phyloP scores from a whole-genome alignment of 2,329 filamentous ascomycete genomes.

The Annulohypoxylon truncatum region DNA sequence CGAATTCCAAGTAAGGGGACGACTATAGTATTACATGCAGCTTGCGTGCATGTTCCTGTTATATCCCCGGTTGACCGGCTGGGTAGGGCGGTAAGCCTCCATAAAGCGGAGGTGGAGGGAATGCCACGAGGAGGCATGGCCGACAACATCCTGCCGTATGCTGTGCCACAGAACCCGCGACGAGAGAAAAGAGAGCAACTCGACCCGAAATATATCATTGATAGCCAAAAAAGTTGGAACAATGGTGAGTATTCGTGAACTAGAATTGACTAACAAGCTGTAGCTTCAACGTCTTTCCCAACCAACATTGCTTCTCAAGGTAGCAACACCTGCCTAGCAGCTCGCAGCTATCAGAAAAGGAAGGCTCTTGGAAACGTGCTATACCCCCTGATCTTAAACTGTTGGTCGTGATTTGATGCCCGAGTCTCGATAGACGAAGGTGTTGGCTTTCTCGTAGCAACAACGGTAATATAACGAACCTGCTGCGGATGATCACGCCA shows the following conservation, averaged over 20 bases:
- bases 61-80: neutral
- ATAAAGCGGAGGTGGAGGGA: conserved; percentile 2
- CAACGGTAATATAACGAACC: conserved; percentile 1
- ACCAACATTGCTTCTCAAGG: neutral
- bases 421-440: neutral
- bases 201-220: neutral
- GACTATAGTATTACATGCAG: neutral
- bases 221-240: neutral
- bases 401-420: neutral
- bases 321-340: neutral
- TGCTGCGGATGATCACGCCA: neutral
- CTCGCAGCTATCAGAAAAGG: neutral
- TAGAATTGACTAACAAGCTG: neutral
- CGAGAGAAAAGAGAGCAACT: neutral
- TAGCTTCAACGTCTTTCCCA: neutral
- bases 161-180: neutral
- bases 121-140: conserved; percentile 1
- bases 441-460: neutral
- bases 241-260: conserved; percentile 12
- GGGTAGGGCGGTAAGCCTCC: neutral
- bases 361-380: conserved; percentile 7
- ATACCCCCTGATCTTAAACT: neutral
- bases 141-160: neutral
- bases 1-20: neutral
- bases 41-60: neutral